Percentiles rank a stretch among this genome's conserved stretches.
phyloP scores from a whole-genome alignment of 352 stramenopile genomes.

The Phytophthora chlamydospora region DNA sequence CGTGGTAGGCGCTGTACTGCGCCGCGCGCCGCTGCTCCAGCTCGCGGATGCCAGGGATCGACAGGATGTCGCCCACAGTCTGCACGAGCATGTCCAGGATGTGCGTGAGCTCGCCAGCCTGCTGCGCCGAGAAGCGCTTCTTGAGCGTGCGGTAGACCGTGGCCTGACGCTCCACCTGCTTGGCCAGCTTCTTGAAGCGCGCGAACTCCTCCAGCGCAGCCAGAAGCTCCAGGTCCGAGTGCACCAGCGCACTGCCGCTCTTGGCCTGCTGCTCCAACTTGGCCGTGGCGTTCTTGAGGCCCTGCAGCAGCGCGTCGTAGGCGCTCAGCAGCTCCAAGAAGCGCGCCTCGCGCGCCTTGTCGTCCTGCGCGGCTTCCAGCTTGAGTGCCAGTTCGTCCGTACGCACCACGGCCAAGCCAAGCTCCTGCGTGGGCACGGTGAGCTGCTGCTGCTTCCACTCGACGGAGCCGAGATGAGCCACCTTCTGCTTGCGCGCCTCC shows the following conservation, averaged over 20 bases:
- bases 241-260: constrained; percentile 71
- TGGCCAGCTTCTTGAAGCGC: constrained; percentile 73
- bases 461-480: constrained; percentile 79
- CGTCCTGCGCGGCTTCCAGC: constrained; percentile 53
- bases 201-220: constrained; percentile 76
- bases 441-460: constrained; percentile 84
- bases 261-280: constrained; percentile 83
- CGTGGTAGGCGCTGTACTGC: constrained; percentile 77
- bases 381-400: constrained; percentile 75
- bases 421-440: constrained; percentile 71
- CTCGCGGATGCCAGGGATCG: constrained; percentile 63
- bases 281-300: constrained; percentile 65
- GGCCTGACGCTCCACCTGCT: constrained; percentile 74
- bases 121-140: constrained; percentile 43
- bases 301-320: constrained; percentile 73
- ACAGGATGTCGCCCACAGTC: constrained; percentile 78
- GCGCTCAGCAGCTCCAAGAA: constrained; percentile 78
- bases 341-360: constrained; percentile 74
- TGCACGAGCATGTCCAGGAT: constrained; percentile 87
- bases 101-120: constrained; percentile 74
- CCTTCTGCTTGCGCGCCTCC: constrained; percentile 87
- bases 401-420: constrained; percentile 70
- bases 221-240: constrained; percentile 74
- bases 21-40: constrained; percentile 54
- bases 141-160: constrained; percentile 75